Evolutionary conservation across 2,329 filamentous ascomycete genomes (phyloP), one percentile per base, ranked within the genome.

Genomic region (Diaporthe sp.): DNA sequence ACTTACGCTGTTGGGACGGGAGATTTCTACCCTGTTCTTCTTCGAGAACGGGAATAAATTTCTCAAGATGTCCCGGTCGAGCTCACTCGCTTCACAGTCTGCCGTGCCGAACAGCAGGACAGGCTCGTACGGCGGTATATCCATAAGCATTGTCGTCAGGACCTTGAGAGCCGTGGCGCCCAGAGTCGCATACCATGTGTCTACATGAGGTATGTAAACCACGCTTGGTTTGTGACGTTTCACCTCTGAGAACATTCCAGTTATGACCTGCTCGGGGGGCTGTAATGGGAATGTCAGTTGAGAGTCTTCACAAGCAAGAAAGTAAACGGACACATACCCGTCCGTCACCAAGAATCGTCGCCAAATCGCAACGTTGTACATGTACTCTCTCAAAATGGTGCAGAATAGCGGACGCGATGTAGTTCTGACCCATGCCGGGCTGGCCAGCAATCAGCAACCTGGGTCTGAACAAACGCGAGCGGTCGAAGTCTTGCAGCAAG

Each of bases 191-290:
- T 95, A 96, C 97, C 97, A 99, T 10, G 93, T 90, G 78, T 98
- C 94, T 66, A 98, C 91, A 78, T 95, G 93, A 2, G 97, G 96
- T 57, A 99, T 94, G 83, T 96, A 98, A 69, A 99, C 97, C 50
- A 98, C 95, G 82, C 95, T 97, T 0, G 97, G 97, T 82, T 98
- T 98, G 82, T 98, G 95, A 50, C 96, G 92, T 82, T 96, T 95
- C 50, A 97, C 94, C 85, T 98, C 97, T 0, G 94, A 92, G 81
- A 99, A 98, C 10, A 97, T 88, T 77, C 96, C 93, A 17, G 98
- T 95, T 77, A 99, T 92, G 13, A 96, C 94, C 78, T 97, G 94
- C 85, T 98, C 97, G 22, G 94, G 90, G 1, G 94, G 92, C 86
- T 91, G 75, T 54, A 79, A 77, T 77, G 64, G 74, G 15, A 40